Base-by-base conservation (phyloP, 257 asterid genomes). In the Solanum tarapatanum region DNA sequence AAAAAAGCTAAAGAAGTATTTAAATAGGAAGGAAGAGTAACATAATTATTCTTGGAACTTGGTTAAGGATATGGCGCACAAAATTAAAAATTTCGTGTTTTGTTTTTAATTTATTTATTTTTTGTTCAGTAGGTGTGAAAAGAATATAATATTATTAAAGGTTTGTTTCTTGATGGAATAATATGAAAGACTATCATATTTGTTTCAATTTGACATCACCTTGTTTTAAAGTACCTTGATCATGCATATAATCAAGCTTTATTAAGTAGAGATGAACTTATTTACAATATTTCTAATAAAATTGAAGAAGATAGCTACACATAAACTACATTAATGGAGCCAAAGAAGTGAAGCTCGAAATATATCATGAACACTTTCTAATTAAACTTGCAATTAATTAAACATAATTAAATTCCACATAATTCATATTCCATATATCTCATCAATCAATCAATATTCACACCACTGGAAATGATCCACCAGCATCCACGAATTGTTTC, bases 401-500 rank as follows among this genome's bases (percentile, higher is more conserved):
- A 43, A 8, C 83, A 26, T 37, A 77, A 32, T 84, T 41, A 16
- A 73, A 64, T 37, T 32, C 24, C 24, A 14, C 43, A 23, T 37
- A 17, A 28, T 66, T 24, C 45, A 4, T 83, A 62, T 79, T 74
- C 30, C 9, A 80, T 4, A 82, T 30, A 55, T n/a, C 55, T n/a
- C 28, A 64, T 64, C 32, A 64, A 64, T 64, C 32, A 64, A 64
- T 19, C 7, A 8, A 35, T 58, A 30, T 75, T 90, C 89, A 90
- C 48, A 77, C 82, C 80, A 43, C 69, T 13, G 91, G 92, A 82
- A 87, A 73, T 39, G 92, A 87, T 83, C 92, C 92, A 82, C 92
- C 92, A 51, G 92, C 90, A 35, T 69, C 90, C 87, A 87, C 79
- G 68, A 90, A 66, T 86, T 90, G 92, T 84, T 90, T 88, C 87